phyloP scores from a whole-genome alignment of 306 rosid species.

The Casuarina equisetifolia region DNA sequence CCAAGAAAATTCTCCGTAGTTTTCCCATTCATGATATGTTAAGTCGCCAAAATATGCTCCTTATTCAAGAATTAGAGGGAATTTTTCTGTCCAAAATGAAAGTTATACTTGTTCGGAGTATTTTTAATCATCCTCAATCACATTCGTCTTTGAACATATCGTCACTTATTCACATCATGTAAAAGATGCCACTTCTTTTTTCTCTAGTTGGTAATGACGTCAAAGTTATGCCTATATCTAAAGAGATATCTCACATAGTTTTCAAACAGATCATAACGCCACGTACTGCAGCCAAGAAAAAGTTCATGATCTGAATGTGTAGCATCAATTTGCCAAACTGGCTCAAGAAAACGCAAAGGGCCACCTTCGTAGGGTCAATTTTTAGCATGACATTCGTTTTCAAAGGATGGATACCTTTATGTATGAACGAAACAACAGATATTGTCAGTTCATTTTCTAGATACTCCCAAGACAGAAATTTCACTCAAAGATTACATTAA shows the following conservation, averaged over 20 bases:
- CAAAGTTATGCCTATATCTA: background rate
- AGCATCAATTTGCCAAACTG: background rate
- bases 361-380: background rate
- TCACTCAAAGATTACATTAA: background rate
- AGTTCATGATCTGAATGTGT: background rate
- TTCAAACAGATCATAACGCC: background rate
- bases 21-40: background rate
- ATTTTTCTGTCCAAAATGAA: background rate
- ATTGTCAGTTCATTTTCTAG: too few species aligned
- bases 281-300: constrained; percentile 2
- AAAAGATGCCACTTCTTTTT: background rate
- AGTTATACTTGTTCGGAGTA: background rate
- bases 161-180: background rate
- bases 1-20: background rate
- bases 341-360: background rate
- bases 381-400: too few species aligned
- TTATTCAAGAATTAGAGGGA: background rate
- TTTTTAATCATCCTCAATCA: background rate
- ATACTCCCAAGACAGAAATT: too few species aligned
- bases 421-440: too few species aligned
- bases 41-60: background rate
- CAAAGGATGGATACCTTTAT: too few species aligned
- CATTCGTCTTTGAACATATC: background rate
- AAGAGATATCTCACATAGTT: background rate
- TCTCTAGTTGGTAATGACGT: background rate